Percentiles rank a stretch among this genome's conserved stretches.
Evolutionary conservation across 768 basidiomycete species (phyloP).

Genomic region (Termitomyces sp.): DNA sequence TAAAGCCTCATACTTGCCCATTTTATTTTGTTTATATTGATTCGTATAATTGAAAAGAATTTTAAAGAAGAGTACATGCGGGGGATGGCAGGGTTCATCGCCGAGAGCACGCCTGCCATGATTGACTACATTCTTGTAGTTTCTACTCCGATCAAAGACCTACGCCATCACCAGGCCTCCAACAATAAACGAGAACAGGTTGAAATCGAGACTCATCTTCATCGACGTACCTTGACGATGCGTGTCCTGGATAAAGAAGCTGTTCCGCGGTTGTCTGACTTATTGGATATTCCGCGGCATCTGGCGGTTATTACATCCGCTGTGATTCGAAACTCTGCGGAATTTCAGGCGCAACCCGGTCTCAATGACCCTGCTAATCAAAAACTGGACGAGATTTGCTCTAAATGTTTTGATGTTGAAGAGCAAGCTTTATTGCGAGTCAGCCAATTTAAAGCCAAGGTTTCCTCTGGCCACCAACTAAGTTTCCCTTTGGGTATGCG

Average conservation of each 20-base stretch:
- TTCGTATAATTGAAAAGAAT: background rate
- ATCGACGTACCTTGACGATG: slow-evolving; percentile 54
- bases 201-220: slow-evolving; percentile 51
- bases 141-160: slow-evolving; percentile 50
- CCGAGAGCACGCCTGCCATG: slow-evolving; percentile 64
- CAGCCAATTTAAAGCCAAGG: slow-evolving; percentile 49
- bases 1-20: background rate
- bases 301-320: slow-evolving; percentile 74
- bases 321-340: slow-evolving; percentile 62
- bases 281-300: slow-evolving; percentile 76
- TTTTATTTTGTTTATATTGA: background rate
- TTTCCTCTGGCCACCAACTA: slow-evolving; percentile 25
- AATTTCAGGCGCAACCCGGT: slow-evolving; percentile 31
- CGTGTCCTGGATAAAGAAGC: slow-evolving; percentile 63
- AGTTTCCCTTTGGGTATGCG: slow-evolving; percentile 7
- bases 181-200: slow-evolving; percentile 48
- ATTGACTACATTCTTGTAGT: slow-evolving; percentile 73
- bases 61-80: slow-evolving; percentile 79
- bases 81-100: slow-evolving; percentile 70
- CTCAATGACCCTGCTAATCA: slow-evolving; percentile 32
- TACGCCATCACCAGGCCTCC: slow-evolving; percentile 22
- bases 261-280: slow-evolving; percentile 67
- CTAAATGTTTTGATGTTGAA: slow-evolving; percentile 66
- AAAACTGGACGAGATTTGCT: slow-evolving; percentile 52
- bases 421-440: slow-evolving; percentile 65